phyloP scores from a whole-genome alignment of 176 grass and related monocot species.

The Oryza coarctata region DNA sequence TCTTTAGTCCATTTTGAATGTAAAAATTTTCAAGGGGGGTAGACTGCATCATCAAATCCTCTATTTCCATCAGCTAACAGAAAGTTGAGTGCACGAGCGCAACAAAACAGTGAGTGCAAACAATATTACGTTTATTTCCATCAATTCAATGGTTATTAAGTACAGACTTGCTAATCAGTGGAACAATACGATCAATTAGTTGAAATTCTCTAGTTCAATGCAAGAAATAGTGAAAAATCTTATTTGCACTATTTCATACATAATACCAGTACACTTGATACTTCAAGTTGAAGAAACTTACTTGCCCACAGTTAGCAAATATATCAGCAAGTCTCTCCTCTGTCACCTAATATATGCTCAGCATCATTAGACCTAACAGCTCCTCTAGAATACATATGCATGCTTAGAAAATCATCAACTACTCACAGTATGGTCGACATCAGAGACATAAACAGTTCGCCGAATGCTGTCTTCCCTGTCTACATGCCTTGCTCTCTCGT shows the following conservation, averaged over 20 bases:
- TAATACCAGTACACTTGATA: background rate
- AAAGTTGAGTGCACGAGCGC: background rate
- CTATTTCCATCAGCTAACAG: no score
- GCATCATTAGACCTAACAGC: conserved; percentile 35
- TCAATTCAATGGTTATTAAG: no score
- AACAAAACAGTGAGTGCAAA: background rate
- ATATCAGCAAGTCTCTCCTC: conserved; percentile 97
- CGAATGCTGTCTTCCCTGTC: conserved; percentile 82
- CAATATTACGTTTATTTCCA: background rate
- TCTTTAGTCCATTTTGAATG: background rate
- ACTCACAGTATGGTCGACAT: conserved; percentile 83
- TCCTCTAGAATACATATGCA: background rate
- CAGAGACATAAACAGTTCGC: conserved; percentile 87
- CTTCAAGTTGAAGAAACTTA: conserved; percentile 48
- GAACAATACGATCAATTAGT: background rate
- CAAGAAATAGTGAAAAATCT: background rate
- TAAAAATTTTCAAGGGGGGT: background rate
- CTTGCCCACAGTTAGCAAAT: conserved; percentile 84
- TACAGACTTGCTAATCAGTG: background rate
- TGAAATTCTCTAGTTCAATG: background rate
- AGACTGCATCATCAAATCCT: background rate
- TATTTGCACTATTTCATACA: background rate
- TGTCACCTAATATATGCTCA: conserved; percentile 66
- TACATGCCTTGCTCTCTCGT: conserved; percentile 55
- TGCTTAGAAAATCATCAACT: conserved; percentile 34